These are phyloP conservation scores for Saccharomycopsis fibuligera DNA, from an alignment of 805 yeast species.

Conservation along the genomic window DNA sequence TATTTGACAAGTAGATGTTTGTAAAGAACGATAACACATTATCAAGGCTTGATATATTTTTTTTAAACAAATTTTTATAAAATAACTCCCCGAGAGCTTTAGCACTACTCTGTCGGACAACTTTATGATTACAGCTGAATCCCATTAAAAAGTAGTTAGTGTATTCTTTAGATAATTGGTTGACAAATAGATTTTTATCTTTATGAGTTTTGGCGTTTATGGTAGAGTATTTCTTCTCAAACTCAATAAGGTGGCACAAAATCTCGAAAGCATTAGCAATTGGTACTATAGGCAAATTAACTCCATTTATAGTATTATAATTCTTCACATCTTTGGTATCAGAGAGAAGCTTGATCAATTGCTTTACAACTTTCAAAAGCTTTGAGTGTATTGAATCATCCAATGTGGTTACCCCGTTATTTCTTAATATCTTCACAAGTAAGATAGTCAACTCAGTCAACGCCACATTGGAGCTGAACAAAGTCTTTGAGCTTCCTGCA, in stretches of 20 bases:
- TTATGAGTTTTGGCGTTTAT: conserved; percentile 12
- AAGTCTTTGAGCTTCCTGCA: conserved; percentile 10
- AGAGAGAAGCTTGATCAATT: conserved; percentile 9
- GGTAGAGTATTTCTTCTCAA: conserved; percentile 16
- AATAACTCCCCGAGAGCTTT: conserved; percentile 32
- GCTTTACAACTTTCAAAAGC: conserved; percentile 16
- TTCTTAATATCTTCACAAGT: conserved; percentile 14
- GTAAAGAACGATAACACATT: conserved; percentile 23
- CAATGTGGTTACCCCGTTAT: conserved; percentile 10
- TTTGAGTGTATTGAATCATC: conserved; percentile 13
- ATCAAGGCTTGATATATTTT: conserved; percentile 22
- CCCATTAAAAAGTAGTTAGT: conserved; percentile 18
- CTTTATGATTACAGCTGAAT: conserved; percentile 19
- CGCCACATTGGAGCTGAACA: background rate
- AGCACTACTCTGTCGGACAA: conserved; percentile 27
- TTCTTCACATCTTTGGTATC: conserved; percentile 16
- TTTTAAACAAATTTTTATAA: conserved; percentile 14
- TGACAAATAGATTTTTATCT: conserved; percentile 19
- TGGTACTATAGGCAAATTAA: conserved; percentile 16
- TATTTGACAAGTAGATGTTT: conserved; percentile 23
- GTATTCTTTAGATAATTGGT: conserved; percentile 18
- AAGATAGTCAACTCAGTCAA: conserved; percentile 11
- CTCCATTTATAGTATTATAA: conserved; percentile 11
- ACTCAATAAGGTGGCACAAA: conserved; percentile 6
- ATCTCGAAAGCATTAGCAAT: conserved; percentile 19